Base-by-base conservation (phyloP, 768 basidiomycete genomes). In the Terana coerulea region DNA sequence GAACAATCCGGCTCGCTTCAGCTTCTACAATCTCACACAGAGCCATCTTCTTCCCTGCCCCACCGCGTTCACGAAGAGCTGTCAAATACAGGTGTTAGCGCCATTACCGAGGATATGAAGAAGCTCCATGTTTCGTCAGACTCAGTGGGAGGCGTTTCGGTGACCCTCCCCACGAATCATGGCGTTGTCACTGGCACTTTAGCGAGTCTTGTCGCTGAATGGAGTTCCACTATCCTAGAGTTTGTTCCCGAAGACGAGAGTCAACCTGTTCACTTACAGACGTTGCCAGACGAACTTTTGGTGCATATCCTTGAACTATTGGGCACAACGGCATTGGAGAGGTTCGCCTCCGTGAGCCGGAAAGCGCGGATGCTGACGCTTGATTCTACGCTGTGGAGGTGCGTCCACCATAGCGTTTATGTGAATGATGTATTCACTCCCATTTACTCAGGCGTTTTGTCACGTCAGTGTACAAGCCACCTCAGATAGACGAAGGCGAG, bases 371-470 rank as follows among this genome's bases (percentile, higher is more conserved):
- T 91, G 8, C 57, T 95, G 17, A 83, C 81, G 9, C 68, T 91
- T 45, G 88, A 91, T 54, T 67, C 77, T 17, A 72, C 72, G 3
- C 78, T 91, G 49, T 94, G 91, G 91, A 86, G 83, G 91, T 88
- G 56, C 43, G 75, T 60, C 49, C 26, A 8, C 26, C 64, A 30
- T 29, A 12, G 26, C n/a, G 2, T 10, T 37, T 17, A 8, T 19
- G 1, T 22, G 15, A 17, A 10, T 33, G 12, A 11, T 12, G n/a
- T 34, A 19, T 33, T 39, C 3, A 39, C 17, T 3, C 2, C 10
- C 11, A 19, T 33, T 34, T 12, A 17, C 26, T 6, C 12, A 92
- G 90, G 62, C 71, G 78, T 22, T 71, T 90, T 40, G 90, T 91
- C 26, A 58, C 74, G 26, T 56, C 66, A 36, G 80, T 82, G 2